Evolutionary conservation across 2,329 filamentous ascomycete species (phyloP).

Genomic region (Alternaria panax): DNA sequence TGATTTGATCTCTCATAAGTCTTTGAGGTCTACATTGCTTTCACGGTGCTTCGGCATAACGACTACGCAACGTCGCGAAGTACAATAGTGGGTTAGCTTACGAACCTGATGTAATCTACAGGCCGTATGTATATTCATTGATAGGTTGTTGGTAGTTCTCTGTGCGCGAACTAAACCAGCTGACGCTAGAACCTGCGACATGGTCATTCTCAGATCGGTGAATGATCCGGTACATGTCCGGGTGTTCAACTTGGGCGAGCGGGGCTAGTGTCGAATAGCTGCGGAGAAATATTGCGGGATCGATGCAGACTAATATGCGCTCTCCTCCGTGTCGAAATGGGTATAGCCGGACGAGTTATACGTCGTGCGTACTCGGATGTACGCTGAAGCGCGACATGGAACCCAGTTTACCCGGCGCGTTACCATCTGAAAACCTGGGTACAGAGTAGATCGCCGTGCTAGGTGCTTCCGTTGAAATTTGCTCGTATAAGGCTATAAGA

Average conservation of each 20-base stretch:
- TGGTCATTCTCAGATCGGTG: neutral
- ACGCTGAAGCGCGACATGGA: neutral
- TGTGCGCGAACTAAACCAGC: neutral
- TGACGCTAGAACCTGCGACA: neutral
- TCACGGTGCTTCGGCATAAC: neutral
- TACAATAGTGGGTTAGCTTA: neutral
- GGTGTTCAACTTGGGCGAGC: neutral
- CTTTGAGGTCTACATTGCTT: neutral
- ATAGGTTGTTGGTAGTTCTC: neutral
- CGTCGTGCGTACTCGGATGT: constrained; percentile 6
- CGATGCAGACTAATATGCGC: constrained; percentile 58
- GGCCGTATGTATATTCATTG: neutral
- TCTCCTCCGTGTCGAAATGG: constrained; percentile 9
- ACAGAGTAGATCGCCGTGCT: constrained; percentile 10
- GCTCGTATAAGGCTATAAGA: constrained; percentile 5
- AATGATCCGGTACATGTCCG: neutral
- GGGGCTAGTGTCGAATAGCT: neutral
- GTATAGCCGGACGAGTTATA: neutral
- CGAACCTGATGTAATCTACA: neutral
- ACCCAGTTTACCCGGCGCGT: constrained; percentile 1
- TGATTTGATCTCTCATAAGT: neutral
- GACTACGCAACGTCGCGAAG: neutral
- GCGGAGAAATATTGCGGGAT: constrained; percentile 18
- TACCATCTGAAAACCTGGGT: constrained; percentile 1
- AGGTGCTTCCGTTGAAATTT: neutral